Evolutionary conservation across 441 rosid genomes (phyloP).

Genomic region (Aquilaria agallochum): DNA sequence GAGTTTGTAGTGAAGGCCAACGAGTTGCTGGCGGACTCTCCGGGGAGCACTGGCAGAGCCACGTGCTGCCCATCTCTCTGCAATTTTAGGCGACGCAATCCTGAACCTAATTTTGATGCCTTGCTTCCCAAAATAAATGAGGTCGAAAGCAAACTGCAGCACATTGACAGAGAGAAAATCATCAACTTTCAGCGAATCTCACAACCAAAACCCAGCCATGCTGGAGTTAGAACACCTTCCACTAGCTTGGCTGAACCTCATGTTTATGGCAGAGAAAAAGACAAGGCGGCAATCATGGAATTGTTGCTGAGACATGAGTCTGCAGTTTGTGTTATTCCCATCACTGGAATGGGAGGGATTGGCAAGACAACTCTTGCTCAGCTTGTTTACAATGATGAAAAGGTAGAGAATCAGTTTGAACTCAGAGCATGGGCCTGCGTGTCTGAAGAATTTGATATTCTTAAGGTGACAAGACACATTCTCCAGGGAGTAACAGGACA

Average conservation of each 20-base stretch:
- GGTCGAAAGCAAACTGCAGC: neutral
- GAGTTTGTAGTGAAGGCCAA: neutral
- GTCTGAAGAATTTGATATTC: neutral
- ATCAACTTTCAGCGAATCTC: no score
- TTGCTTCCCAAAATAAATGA: neutral
- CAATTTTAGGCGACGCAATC: neutral
- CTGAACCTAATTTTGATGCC: neutral
- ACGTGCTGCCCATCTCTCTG: neutral
- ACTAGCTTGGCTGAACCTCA: neutral
- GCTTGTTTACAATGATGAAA: neutral
- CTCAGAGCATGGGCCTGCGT: conserved; percentile 1
- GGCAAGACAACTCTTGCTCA: neutral
- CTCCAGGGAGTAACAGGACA: no score
- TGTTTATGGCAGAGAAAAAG: conserved; percentile 2
- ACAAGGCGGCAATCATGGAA: neutral
- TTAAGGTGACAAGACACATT: no score
- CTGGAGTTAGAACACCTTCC: neutral
- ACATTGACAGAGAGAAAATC: neutral
- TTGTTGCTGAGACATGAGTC: neutral
- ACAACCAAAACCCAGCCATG: neutral
- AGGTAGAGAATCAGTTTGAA: neutral
- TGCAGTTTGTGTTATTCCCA: neutral
- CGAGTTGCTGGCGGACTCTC: neutral
- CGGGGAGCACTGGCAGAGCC: neutral
- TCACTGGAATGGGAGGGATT: neutral